phyloP scores from a whole-genome alignment of 768 basidiomycete species.

The Tephrocybe rancida region DNA sequence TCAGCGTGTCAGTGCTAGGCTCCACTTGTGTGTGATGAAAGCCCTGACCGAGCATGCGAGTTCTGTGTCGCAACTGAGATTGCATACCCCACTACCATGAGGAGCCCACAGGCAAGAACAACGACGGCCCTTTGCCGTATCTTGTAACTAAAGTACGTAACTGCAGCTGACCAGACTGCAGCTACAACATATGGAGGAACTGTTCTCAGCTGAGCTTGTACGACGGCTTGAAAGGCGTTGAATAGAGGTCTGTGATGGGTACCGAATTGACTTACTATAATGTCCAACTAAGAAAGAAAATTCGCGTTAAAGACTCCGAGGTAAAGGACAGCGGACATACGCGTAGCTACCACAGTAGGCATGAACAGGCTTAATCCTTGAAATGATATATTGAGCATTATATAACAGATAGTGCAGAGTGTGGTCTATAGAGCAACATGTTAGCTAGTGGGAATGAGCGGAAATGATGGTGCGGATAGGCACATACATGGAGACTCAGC shows the following conservation, averaged over 20 bases:
- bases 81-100: constrained; percentile 45
- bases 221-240: constrained; percentile 31
- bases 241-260: not conserved
- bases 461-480: not conserved
- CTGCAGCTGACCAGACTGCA: constrained; percentile 39
- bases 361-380: constrained; percentile 30
- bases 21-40: not conserved
- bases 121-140: constrained; percentile 35
- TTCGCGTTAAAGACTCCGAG: too few species aligned
- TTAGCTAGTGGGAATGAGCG: not conserved
- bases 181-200: constrained; percentile 49
- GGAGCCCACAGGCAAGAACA: constrained; percentile 34
- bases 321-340: constrained; percentile 27
- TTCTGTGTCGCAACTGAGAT: constrained; percentile 44
- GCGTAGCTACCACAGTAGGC: constrained; percentile 46
- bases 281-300: constrained; percentile 15
- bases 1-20: constrained; percentile 5
- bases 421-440: constrained; percentile 15
- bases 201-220: constrained; percentile 50
- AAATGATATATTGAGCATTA: constrained; percentile 30
- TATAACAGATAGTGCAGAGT: constrained; percentile 22
- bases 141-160: constrained; percentile 38
- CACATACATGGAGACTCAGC: constrained; percentile 34
- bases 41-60: constrained; percentile 33
- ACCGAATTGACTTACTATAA: constrained; percentile 22